Percentiles rank a stretch among this genome's conserved stretches.
These are phyloP conservation scores for Monilinia vaccinii-corymbosi DNA, from an alignment of 2,329 filamentous ascomycete genomes.

Conservation along the genomic window DNA sequence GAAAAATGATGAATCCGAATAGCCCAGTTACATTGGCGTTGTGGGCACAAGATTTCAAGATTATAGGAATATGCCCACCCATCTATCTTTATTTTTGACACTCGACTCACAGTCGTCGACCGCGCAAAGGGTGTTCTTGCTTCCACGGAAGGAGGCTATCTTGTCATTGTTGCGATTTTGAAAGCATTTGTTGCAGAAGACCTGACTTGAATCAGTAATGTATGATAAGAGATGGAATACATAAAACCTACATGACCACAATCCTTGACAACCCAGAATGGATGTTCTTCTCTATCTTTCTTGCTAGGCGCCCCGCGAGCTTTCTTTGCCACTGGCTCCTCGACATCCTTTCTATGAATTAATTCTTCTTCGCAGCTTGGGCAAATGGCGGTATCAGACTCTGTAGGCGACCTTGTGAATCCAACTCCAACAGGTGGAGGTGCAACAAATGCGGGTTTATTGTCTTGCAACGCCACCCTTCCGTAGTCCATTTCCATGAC, in stretches of 20 bases:
- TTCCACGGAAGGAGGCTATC: not conserved
- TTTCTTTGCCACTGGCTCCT: conserved; percentile 32
- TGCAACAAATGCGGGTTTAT: conserved; percentile 26
- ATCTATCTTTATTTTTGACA: conserved; percentile 44
- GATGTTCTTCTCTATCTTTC: conserved; percentile 55
- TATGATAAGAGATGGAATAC: conserved; percentile 1
- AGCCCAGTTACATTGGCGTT: not conserved
- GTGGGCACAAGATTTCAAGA: not conserved
- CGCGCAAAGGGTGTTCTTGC: conserved; percentile 35
- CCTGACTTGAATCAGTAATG: conserved; percentile 34
- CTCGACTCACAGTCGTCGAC: conserved; percentile 49
- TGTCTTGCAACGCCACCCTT: conserved; percentile 18
- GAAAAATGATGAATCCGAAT: not conserved
- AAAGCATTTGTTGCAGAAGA: conserved; percentile 54
- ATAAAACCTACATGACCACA: conserved; percentile 74
- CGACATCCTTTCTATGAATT: conserved; percentile 49
- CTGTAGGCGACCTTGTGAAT: conserved; percentile 68
- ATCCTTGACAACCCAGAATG: conserved; percentile 84
- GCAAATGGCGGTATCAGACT: conserved; percentile 69
- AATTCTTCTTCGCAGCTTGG: conserved; percentile 81
- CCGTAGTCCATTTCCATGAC: conserved; percentile 27
- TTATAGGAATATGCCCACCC: conserved; percentile 49
- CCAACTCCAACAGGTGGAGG: conserved; percentile 55
- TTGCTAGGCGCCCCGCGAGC: conserved; percentile 39
- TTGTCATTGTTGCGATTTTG: conserved; percentile 37